Evolutionary conservation across 257 asterid species (phyloP).

Genomic region (Echites panduratus): DNA sequence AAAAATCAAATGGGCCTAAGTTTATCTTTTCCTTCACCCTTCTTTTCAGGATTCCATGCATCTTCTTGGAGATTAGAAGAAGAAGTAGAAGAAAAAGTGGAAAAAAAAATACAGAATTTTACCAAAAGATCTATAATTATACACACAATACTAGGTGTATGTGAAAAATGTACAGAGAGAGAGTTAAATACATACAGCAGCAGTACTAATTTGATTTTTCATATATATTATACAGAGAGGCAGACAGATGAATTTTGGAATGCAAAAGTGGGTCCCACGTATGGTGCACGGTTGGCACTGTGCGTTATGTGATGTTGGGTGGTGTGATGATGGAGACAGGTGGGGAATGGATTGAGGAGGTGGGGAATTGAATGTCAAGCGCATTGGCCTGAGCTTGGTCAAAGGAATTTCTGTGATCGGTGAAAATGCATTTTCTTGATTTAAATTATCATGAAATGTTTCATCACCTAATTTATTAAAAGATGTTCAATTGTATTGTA

Average conservation of each 20-base stretch:
- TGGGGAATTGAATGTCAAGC: slow-evolving; percentile 14
- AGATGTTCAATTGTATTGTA: too few relatives aligned
- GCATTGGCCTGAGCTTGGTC: neutral
- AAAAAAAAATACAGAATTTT: too few relatives aligned
- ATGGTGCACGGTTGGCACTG: slow-evolving; percentile 33
- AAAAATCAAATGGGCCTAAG: slow-evolving; percentile 28
- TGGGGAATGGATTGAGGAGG: neutral
- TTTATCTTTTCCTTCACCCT: neutral
- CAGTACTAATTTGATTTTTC: neutral
- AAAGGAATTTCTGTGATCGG: neutral
- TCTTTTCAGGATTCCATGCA: slow-evolving; percentile 33
- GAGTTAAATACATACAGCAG: neutral
- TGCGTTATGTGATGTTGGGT: neutral
- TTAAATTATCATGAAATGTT: too few relatives aligned
- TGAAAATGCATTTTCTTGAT: neutral
- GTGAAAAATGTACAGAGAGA: neutral
- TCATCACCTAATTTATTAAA: neutral
- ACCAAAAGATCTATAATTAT: slow-evolving; percentile 12
- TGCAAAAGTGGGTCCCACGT: slow-evolving; percentile 36
- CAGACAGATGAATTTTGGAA: slow-evolving; percentile 20
- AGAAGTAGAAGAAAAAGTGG: neutral
- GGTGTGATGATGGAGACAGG: slow-evolving; percentile 24
- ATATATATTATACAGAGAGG: neutral
- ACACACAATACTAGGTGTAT: slow-evolving; percentile 13
- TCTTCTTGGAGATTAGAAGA: slow-evolving; percentile 12